Conservation (phyloP, 1,139 yeast species). For the Taphrina communis region DNA sequence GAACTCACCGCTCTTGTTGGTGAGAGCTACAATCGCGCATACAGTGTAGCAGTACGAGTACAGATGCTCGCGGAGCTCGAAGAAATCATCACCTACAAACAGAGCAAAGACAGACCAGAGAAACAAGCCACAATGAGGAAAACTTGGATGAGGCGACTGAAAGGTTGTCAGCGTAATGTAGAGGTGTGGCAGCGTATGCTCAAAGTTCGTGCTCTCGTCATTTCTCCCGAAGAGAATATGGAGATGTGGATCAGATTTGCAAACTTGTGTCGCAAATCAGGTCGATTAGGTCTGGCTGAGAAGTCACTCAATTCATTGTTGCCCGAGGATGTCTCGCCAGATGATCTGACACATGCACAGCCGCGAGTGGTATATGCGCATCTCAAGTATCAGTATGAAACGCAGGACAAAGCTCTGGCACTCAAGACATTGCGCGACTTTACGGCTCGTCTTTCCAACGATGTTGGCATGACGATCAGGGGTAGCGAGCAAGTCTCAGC, state of each 20-base stretch:
- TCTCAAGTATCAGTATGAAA: slow-evolving; percentile 95
- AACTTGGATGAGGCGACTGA: slow-evolving; percentile 90
- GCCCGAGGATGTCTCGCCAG: slow-evolving; percentile 55
- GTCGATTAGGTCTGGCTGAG: slow-evolving; percentile 89
- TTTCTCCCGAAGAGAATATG: slow-evolving; percentile 95
- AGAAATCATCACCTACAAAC: slow-evolving; percentile 88
- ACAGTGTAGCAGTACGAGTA: slow-evolving; percentile 93
- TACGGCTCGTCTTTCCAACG: slow-evolving; percentile 88
- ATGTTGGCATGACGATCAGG: slow-evolving; percentile 70
- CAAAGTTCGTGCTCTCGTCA: slow-evolving; percentile 89
- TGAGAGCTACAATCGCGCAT: slow-evolving; percentile 95
- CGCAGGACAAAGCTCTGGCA: slow-evolving; percentile 87
- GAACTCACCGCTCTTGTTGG: slow-evolving; percentile 94
- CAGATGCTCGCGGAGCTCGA: slow-evolving; percentile 97
- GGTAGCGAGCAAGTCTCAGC: slow-evolving; percentile 33
- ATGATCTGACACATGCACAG: slow-evolving; percentile 26
- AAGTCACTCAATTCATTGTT: slow-evolving; percentile 77
- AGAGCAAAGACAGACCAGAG: slow-evolving; percentile 74
- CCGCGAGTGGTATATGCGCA: slow-evolving; percentile 98
- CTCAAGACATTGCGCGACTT: slow-evolving; percentile 83
- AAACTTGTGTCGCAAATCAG: slow-evolving; percentile 90
- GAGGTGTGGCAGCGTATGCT: slow-evolving; percentile 98
- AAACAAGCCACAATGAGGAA: slow-evolving; percentile 82
- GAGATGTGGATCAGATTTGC: slow-evolving; percentile 99
- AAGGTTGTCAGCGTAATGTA: slow-evolving; percentile 94